These are phyloP conservation scores for Trichoderma afroharzianum DNA, from an alignment of 2,329 filamentous ascomycete genomes.

Conservation along the genomic window DNA sequence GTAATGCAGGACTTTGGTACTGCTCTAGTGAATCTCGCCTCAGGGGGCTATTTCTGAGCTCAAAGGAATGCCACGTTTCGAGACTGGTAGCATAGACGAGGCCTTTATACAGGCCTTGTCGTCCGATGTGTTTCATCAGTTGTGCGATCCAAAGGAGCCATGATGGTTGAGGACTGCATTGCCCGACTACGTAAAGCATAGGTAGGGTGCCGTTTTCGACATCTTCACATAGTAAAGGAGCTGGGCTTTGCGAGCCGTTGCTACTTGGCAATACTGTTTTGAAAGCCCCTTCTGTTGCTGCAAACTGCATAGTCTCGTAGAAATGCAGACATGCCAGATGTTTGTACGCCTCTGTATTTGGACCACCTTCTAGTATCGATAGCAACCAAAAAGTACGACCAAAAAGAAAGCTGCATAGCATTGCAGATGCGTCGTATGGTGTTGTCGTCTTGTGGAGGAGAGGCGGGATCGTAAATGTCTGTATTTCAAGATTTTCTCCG, in stretches of 20 bases:
- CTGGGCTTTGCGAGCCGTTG: background rate
- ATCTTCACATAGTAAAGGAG: background rate
- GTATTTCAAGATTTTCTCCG: background rate
- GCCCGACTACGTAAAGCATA: constrained; percentile 3
- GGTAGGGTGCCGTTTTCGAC: background rate
- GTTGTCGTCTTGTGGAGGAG: background rate
- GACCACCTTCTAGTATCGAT: background rate
- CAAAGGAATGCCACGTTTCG: constrained; percentile 1
- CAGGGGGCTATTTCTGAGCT: background rate
- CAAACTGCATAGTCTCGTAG: background rate
- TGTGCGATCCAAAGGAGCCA: constrained; percentile 6
- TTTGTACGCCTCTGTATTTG: background rate
- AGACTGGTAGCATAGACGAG: background rate
- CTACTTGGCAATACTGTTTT: background rate
- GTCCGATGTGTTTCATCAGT: background rate
- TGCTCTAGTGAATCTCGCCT: background rate
- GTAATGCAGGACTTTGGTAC: background rate
- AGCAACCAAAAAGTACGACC: background rate
- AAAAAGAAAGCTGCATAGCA: background rate
- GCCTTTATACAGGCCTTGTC: background rate
- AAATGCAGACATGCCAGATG: background rate
- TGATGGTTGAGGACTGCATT: background rate
- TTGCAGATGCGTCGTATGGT: background rate
- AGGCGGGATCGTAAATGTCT: background rate
- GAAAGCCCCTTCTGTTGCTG: background rate